Evolutionary conservation across 2,329 filamentous ascomycete genomes (phyloP).

Genomic region (Leptographium procerum): DNA sequence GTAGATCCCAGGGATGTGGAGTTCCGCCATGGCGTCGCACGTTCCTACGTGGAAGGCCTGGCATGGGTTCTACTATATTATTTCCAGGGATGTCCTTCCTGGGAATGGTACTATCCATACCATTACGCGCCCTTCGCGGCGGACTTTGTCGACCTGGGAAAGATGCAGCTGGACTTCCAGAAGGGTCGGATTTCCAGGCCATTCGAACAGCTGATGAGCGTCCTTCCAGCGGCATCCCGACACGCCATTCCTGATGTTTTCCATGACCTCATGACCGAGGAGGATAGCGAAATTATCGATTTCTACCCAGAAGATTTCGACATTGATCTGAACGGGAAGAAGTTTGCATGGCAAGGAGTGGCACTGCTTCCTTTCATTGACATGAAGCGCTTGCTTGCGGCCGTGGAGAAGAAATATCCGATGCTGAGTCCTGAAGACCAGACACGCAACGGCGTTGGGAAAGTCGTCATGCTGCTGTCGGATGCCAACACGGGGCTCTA

Average conservation of each 20-base stretch:
- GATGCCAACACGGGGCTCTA: conserved; percentile 72
- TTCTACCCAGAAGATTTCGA: conserved; percentile 95
- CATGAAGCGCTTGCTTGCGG: conserved; percentile 69
- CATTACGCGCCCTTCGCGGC: conserved; percentile 97
- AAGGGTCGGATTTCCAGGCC: conserved; percentile 79
- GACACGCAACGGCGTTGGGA: conserved; percentile 67
- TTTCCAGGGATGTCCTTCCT: conserved; percentile 94
- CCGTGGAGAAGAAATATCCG: conserved; percentile 75
- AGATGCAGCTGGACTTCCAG: conserved; percentile 70
- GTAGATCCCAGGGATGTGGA: conserved; percentile 69
- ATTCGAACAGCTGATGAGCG: conserved; percentile 97
- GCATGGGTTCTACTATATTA: conserved; percentile 96
- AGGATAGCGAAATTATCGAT: conserved; percentile 86
- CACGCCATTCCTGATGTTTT: conserved; percentile 84
- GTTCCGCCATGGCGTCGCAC: conserved; percentile 81
- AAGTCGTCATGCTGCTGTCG: conserved; percentile 73
- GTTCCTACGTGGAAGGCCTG: conserved; percentile 86
- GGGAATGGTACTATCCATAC: conserved; percentile 99
- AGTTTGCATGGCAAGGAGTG: conserved; percentile 96
- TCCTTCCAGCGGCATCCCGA: conserved; percentile 84
- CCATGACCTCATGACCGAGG: conserved; percentile 78
- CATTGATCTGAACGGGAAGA: conserved; percentile 92
- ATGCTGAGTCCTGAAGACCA: conserved; percentile 65
- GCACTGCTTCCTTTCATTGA: conserved; percentile 93
- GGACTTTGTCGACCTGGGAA: conserved; percentile 75